A percentile compares a stretch with the other conserved stretches of the same genome.
phyloP scores from a whole-genome alignment of 306 rosid species.

The Fragaria nilgerrensis region DNA sequence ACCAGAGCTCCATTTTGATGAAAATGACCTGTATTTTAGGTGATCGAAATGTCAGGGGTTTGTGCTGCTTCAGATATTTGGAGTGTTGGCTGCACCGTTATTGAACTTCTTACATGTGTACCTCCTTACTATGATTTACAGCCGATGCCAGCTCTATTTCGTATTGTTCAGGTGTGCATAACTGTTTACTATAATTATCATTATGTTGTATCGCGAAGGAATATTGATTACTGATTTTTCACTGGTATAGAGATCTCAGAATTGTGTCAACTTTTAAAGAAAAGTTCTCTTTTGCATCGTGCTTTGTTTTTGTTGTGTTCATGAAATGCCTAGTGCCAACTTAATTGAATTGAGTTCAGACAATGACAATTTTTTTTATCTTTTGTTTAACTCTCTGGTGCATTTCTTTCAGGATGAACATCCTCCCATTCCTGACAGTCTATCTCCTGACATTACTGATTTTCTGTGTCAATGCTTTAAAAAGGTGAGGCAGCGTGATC shows the following conservation, averaged over 20 bases:
- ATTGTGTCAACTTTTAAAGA: constrained; percentile 6
- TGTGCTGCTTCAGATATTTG: constrained; percentile 99
- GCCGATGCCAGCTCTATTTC: constrained; percentile 99
- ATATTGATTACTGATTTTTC: constrained; percentile 15
- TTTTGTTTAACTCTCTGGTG: neutral
- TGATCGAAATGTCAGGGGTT: constrained; percentile 98
- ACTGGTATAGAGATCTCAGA: neutral
- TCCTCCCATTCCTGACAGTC: constrained; percentile 96
- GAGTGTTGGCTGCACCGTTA: constrained; percentile 99
- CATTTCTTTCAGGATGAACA: constrained; percentile 70
- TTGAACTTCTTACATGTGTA: constrained; percentile 94
- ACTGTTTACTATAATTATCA: neutral
- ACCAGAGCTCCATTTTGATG: constrained; percentile 17
- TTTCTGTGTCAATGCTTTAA: constrained; percentile 95
- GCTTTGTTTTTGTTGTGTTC: constrained; percentile 4
- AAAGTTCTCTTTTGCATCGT: neutral
- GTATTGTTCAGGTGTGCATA: constrained; percentile 85
- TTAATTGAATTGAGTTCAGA: constrained; percentile 7
- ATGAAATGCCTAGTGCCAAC: constrained; percentile 14
- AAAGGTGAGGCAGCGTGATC: constrained; percentile 60
- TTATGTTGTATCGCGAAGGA: constrained; percentile 9
- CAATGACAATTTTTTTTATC: neutral
- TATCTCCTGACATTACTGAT: constrained; percentile 91
- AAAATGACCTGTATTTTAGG: constrained; percentile 53
- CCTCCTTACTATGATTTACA: constrained; percentile 98